A percentile compares a stretch with the other conserved stretches of the same genome.
Evolutionary conservation across 306 rosid species (phyloP).

Genomic region (Gastrolobium bilobum): DNA sequence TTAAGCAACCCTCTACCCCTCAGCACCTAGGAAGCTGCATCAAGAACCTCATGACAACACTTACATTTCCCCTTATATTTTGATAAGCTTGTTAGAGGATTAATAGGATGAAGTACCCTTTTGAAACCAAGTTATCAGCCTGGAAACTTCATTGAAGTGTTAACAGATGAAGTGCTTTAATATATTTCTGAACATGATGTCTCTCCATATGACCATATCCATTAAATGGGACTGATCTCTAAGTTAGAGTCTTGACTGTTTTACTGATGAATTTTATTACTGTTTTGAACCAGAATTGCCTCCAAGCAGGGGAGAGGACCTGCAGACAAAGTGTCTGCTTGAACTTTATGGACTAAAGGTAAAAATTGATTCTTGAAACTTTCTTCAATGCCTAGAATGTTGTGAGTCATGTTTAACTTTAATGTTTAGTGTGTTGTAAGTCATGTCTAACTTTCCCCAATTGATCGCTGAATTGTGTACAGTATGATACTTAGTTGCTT

Average conservation of each 20-base stretch:
- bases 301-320: constrained; percentile 92
- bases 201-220: constrained; percentile 8
- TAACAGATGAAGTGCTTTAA: constrained; percentile 32
- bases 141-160: constrained; percentile 39
- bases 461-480: constrained; percentile 31
- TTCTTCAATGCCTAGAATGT: constrained; percentile 36
- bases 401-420: constrained; percentile 36
- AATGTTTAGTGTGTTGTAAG: constrained; percentile 26
- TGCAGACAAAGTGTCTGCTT: constrained; percentile 94
- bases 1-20: neutral
- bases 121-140: constrained; percentile 22
- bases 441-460: constrained; percentile 37
- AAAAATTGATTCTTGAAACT: constrained; percentile 57
- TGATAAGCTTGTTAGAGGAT: neutral
- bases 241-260: constrained; percentile 16
- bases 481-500: constrained; percentile 7
- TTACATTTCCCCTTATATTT: constrained; percentile 5
- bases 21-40: constrained; percentile 8
- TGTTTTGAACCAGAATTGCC: constrained; percentile 83
- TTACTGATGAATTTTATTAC: constrained; percentile 34
- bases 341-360: constrained; percentile 98
- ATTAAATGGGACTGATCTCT: constrained; percentile 26
- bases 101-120: constrained; percentile 19
- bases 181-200: constrained; percentile 26
- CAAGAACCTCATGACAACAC: constrained; percentile 10